Percentiles rank a stretch among this genome's conserved stretches.
These are phyloP conservation scores for Phoma herbarum DNA, from an alignment of 2,329 filamentous ascomycete species.

Conservation along the genomic window DNA sequence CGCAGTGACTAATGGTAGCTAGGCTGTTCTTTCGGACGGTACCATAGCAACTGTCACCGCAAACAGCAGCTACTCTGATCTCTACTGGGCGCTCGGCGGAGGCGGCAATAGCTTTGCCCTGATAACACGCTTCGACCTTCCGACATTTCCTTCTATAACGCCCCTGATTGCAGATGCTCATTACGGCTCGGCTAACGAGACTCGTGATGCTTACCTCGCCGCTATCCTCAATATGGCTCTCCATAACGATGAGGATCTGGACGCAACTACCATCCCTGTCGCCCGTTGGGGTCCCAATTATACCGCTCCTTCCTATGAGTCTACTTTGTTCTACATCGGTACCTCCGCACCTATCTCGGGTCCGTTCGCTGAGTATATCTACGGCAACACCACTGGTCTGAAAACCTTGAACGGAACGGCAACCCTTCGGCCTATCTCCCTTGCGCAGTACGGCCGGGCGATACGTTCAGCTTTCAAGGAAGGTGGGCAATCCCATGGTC, in stretches of 20 bases:
- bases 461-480: conserved; percentile 24
- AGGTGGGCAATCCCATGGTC: conserved; percentile 23
- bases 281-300: neutral
- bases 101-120: neutral
- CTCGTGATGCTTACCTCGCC: neutral
- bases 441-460: conserved; percentile 19
- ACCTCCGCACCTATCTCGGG: conserved; percentile 24
- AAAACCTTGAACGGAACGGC: conserved; percentile 23
- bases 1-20: neutral
- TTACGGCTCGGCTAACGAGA: neutral
- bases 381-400: conserved; percentile 18
- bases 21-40: neutral
- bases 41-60: neutral
- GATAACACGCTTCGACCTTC: neutral
- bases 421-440: conserved; percentile 21
- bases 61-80: neutral
- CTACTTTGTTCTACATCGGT: conserved; percentile 32
- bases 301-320: neutral
- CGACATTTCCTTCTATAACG: neutral
- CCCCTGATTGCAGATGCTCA: neutral
- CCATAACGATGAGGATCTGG: neutral
- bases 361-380: conserved; percentile 19
- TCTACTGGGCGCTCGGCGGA: neutral
- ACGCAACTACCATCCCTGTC: neutral
- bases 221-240: neutral